Conservation (phyloP, 805 yeast genomes). For the Cyberlindnera maritima region DNA sequence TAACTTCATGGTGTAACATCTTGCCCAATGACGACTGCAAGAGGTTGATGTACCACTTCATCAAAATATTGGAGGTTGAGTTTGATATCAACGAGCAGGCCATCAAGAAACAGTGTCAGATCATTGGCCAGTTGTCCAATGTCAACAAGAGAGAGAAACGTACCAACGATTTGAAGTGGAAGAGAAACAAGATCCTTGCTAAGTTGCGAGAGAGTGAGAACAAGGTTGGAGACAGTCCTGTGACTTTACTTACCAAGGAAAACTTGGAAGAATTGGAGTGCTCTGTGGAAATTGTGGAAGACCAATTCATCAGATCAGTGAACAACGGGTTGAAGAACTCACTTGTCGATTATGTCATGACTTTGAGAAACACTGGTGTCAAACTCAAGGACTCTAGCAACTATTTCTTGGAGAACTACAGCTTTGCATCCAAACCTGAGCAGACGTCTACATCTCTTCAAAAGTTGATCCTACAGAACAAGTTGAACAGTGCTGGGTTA, state of each 20-base stretch:
- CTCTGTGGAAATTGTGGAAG: constrained; percentile 50
- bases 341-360: constrained; percentile 40
- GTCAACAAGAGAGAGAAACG: constrained; percentile 51
- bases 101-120: constrained; percentile 41
- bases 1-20: constrained; percentile 40
- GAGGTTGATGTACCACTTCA: constrained; percentile 38
- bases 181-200: constrained; percentile 37
- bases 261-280: constrained; percentile 49
- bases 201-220: constrained; percentile 42
- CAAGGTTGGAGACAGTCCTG: constrained; percentile 44
- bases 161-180: constrained; percentile 36
- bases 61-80: constrained; percentile 38
- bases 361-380: constrained; percentile 19
- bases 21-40: constrained; percentile 40
- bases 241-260: constrained; percentile 44
- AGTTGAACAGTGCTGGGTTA: constrained; percentile 4
- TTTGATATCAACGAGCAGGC: constrained; percentile 34
- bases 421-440: constrained; percentile 7
- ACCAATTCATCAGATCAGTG: constrained; percentile 48
- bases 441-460: constrained; percentile 22
- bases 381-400: constrained; percentile 19
- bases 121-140: constrained; percentile 41
- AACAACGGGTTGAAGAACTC: constrained; percentile 43
- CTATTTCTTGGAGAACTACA: constrained; percentile 22
- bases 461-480: constrained; percentile 26